Evolutionary conservation across 495 filamentous ascomycete species (phyloP), one percentile per base, ranked within the genome.

Genomic region (Hapsidospora chrysogenum): DNA sequence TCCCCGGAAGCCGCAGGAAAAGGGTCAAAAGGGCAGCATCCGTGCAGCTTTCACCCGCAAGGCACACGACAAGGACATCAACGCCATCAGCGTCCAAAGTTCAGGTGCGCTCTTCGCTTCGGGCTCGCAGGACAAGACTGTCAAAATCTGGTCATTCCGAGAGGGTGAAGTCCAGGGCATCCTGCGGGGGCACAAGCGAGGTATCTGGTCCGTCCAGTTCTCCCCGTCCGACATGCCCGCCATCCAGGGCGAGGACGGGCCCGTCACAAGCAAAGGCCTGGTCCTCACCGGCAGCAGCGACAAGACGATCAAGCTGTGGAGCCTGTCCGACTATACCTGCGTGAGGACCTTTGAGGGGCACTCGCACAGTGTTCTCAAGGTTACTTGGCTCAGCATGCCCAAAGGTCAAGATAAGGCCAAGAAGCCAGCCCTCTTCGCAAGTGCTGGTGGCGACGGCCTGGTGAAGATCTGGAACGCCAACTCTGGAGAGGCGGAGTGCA

Each of bases 31-130:
- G 60, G 63, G 38, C 45, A 25, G 48, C 13, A 45, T 55, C 26
- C 66, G 70, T 45, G 75, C 83, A 5, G 45, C 69, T 11, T 92
- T 83, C 44, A 94, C 87, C 4, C 70, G 86, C 22, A 82, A 93
- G 56, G 92, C 89, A 2, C 89, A 99, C 53, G 89, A 99, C 39
- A 99, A 96, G 45, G 89, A 99, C 43, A 99, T 99, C 60, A 99
- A 99, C 44, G 84, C 89, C 3, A 62, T 99, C 13, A 83, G 89
- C 37, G 64, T 86, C 22, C 79, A 78, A 43, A 68, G 74, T 17
- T 62, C 64, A 10, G 68, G 68, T 10, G 63, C 66, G 11, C 54
- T 92, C 1, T 94, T 96, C 52, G 89, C 92, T 9, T 93, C 86
- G 0, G 89, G 89, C 23, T 95, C 87, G 9, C 89, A 96, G 54